Conservation (phyloP, 2,329 filamentous ascomycete species). For the Talaromyces funiculosus region DNA sequence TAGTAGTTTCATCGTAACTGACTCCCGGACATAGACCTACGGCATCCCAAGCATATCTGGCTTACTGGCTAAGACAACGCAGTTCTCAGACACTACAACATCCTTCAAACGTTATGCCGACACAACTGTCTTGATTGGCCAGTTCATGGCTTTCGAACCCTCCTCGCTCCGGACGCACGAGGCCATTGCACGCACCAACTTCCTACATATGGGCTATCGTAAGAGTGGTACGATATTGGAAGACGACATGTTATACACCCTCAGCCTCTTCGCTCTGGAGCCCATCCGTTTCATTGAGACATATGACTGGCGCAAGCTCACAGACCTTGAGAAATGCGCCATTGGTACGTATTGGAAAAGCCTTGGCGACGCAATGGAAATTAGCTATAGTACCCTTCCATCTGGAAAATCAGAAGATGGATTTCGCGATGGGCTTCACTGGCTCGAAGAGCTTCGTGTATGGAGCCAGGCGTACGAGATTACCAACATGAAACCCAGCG, state of each 20-base stretch:
- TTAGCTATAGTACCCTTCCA: conserved; percentile 45
- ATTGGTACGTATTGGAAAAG: conserved; percentile 65
- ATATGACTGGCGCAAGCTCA: conserved; percentile 66
- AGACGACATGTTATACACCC: conserved; percentile 62
- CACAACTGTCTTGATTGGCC: conserved; percentile 45
- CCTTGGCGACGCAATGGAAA: conserved; percentile 64
- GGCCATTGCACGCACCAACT: conserved; percentile 60
- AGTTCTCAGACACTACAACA: conserved; percentile 43
- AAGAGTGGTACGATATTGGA: conserved; percentile 52
- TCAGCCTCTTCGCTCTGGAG: conserved; percentile 60
- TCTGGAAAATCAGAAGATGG: conserved; percentile 38
- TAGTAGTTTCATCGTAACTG: no score
- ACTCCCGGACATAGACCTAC: no score
- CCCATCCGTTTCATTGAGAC: conserved; percentile 57
- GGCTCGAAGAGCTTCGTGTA: conserved; percentile 45
- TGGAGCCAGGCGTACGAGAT: conserved; percentile 57
- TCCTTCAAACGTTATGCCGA: conserved; percentile 51
- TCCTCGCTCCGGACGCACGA: conserved; percentile 41
- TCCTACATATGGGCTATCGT: conserved; percentile 54
- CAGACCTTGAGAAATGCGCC: conserved; percentile 62
- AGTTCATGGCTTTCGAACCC: conserved; percentile 43
- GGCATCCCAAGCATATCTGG: conserved; percentile 52
- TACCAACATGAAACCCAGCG: conserved; percentile 51
- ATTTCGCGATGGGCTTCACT: conserved; percentile 49
- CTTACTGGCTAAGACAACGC: conserved; percentile 45